phyloP scores from a whole-genome alignment of 306 rosid species.

The Inga oerstediana region DNA sequence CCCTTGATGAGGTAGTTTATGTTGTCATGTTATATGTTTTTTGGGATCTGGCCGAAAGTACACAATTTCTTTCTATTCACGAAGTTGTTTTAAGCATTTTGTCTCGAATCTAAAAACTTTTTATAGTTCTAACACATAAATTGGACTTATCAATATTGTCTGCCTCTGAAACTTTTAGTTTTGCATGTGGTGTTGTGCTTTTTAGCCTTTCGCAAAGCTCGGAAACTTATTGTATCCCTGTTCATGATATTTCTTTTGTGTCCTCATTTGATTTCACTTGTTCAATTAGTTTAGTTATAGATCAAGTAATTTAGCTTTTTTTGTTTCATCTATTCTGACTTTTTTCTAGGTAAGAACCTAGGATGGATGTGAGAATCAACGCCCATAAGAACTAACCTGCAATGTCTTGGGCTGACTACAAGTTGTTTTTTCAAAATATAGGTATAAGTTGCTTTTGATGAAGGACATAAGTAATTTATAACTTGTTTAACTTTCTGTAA shows the following conservation, averaged over 20 bases:
- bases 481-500: too few species aligned
- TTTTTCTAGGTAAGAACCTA: neutral
- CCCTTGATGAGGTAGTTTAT: constrained; percentile 84
- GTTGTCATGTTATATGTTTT: neutral
- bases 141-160: neutral
- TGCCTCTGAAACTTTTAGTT: neutral
- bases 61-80: neutral
- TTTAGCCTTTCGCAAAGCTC: neutral
- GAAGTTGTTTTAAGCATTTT: neutral
- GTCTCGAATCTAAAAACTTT: neutral
- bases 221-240: neutral
- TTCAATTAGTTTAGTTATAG: constrained; percentile 7
- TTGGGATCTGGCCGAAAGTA: neutral
- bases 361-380: constrained; percentile 1
- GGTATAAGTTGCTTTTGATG: neutral
- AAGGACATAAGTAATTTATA: too few species aligned
- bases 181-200: neutral
- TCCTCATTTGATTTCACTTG: neutral
- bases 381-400: constrained; percentile 20
- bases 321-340: neutral
- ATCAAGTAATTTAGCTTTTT: neutral
- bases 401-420: neutral
- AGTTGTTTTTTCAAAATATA: neutral
- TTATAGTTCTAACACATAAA: neutral
- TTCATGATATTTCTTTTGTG: neutral